Conservation (phyloP, 345 rosid species). For the Brassica incana region DNA sequence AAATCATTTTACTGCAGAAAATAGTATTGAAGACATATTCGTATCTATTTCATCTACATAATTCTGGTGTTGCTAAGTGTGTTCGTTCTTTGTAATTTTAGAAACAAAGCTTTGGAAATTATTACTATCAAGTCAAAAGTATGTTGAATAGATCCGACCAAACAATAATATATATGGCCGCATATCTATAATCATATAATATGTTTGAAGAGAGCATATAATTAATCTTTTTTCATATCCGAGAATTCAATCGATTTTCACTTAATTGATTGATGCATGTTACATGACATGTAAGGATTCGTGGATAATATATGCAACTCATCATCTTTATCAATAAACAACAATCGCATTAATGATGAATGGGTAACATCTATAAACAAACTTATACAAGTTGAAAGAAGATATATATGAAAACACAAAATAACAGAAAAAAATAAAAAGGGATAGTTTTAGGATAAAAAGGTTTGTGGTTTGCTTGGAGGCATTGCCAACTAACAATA, state of each 20-base stretch:
- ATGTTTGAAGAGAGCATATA: constrained; percentile 24
- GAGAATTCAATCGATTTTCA: not conserved
- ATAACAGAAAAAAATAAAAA: constrained; percentile 12
- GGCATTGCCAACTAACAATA: constrained; percentile 44
- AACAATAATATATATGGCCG: constrained; percentile 1
- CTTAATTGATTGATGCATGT: constrained; percentile 24
- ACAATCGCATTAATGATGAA: constrained; percentile 25
- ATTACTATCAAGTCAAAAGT: constrained; percentile 12
- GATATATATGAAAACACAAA: constrained; percentile 5
- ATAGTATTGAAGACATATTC: not conserved
- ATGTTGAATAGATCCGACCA: constrained; percentile 20
- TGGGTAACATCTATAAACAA: constrained; percentile 7
- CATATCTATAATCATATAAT: constrained; percentile 7
- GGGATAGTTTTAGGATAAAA: constrained; percentile 16
- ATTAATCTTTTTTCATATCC: constrained; percentile 21
- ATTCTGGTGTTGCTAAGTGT: not conserved
- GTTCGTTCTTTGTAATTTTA: not conserved
- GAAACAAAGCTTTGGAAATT: not conserved
- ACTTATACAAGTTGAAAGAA: constrained; percentile 27
- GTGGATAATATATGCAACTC: constrained; percentile 17
- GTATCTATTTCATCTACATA: not conserved
- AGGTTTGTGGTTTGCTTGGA: constrained; percentile 43
- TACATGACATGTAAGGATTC: not conserved
- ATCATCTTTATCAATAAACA: constrained; percentile 1
- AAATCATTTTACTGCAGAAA: not conserved